Conservation (phyloP, 2,329 filamentous ascomycete genomes). For the Hymenotorrendiella dingleyae region DNA sequence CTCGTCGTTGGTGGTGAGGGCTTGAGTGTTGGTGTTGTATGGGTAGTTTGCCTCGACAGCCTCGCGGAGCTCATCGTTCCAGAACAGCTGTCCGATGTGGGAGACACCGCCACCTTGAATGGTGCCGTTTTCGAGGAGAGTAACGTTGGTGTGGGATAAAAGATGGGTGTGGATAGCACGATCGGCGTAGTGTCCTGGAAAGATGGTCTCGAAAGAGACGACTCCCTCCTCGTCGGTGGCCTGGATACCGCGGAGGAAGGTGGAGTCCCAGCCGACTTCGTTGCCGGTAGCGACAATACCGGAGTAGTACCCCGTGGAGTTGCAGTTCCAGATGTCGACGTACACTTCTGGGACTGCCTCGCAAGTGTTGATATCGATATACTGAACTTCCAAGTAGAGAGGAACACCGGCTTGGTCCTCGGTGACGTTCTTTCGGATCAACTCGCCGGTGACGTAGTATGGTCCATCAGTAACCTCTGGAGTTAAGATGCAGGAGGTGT, state of each 20-base stretch:
- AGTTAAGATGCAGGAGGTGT: constrained; percentile 28
- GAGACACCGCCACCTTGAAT: constrained; percentile 44
- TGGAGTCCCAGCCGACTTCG: constrained; percentile 36
- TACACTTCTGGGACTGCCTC: constrained; percentile 42
- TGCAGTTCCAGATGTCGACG: constrained; percentile 29
- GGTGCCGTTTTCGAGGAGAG: constrained; percentile 37
- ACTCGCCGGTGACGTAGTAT: constrained; percentile 44
- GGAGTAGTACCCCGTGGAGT: constrained; percentile 36
- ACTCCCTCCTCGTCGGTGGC: constrained; percentile 37
- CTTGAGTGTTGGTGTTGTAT: constrained; percentile 43
- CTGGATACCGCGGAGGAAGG: constrained; percentile 38
- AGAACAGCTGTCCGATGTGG: constrained; percentile 61
- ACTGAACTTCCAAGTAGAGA: constrained; percentile 42
- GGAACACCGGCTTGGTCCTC: constrained; percentile 33
- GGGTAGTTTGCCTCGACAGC: constrained; percentile 43
- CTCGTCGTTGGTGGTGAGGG: constrained; percentile 25
- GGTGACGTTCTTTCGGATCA: constrained; percentile 41
- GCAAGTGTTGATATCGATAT: constrained; percentile 50
- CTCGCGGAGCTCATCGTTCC: constrained; percentile 52
- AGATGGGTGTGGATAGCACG: constrained; percentile 45
- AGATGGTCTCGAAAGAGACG: constrained; percentile 37
- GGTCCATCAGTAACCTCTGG: constrained; percentile 33
- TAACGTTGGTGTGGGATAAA: constrained; percentile 38
- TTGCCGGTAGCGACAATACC: constrained; percentile 38
- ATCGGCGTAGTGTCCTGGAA: constrained; percentile 40